Evolutionary conservation across 805 yeast species (phyloP).

Genomic region (Metschnikowia kofuensis): DNA sequence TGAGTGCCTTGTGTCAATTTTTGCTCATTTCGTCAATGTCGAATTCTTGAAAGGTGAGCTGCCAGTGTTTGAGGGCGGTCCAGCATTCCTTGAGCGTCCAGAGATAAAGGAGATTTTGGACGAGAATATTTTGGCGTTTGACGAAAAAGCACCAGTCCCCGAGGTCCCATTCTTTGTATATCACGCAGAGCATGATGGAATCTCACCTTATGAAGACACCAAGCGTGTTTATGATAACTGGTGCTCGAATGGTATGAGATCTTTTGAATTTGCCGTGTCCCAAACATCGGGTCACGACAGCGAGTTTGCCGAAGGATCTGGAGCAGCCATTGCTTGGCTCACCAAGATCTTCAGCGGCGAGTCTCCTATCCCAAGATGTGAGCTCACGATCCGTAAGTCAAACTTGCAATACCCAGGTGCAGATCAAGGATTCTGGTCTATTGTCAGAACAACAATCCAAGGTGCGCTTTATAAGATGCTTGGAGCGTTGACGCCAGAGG

Average conservation of each 20-base stretch:
- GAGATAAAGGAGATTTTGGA: constrained; percentile 5
- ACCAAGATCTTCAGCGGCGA: constrained; percentile 11
- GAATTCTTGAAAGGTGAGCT: constrained; percentile 7
- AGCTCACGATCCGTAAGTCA: constrained; percentile 7
- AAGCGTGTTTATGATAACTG: constrained; percentile 24
- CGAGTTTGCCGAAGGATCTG: constrained; percentile 17
- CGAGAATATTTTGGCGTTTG: constrained; percentile 7
- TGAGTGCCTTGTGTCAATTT: not conserved
- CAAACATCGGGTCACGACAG: constrained; percentile 25
- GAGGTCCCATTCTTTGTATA: constrained; percentile 25
- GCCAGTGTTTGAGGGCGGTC: constrained; percentile 9
- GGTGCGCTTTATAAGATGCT: constrained; percentile 3
- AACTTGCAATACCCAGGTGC: constrained; percentile 16
- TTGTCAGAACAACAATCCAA: constrained; percentile 1
- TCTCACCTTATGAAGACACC: constrained; percentile 22
- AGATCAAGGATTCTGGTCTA: constrained; percentile 6
- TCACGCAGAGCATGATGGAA: constrained; percentile 22
- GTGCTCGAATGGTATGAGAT: constrained; percentile 27
- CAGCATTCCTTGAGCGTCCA: constrained; percentile 4
- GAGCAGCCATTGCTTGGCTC: constrained; percentile 14
- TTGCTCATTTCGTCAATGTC: not conserved
- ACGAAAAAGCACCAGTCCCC: constrained; percentile 14
- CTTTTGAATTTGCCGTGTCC: constrained; percentile 28
- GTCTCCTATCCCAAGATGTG: constrained; percentile 11
- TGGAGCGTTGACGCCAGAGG: constrained; percentile 3